Evolutionary conservation across 768 basidiomycete genomes (phyloP), one percentile per base, ranked within the genome.

Genomic region (Suillus cothurnatus): DNA sequence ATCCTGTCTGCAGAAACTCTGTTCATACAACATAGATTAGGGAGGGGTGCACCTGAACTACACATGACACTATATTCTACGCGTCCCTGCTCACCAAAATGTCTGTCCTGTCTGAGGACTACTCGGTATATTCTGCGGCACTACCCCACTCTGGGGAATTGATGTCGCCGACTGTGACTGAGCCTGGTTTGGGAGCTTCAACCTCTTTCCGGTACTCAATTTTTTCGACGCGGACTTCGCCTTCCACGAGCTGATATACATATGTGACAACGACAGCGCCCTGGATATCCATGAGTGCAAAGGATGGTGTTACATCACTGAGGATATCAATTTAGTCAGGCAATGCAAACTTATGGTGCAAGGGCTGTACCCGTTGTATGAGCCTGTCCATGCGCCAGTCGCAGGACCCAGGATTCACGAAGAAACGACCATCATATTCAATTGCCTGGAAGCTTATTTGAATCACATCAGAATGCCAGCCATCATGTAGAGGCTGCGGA

Each of bases 281-380:
- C 79, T 99, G 97, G 41, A 99, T 90, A 74, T 99, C 97, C 91
- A 99, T 94, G 53, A 99, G 80, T 1, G 97, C 97, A 72, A 99
- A 99, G 3, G 94, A 95, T 0, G 97, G 97, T 2, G 86, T 94
- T 3, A 92, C 89, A 34, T 94, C 94, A 4, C 94, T 95, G 71
- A 8, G 41, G 12, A 28, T 38, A 15, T 43, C 28, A 31, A 64
- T 47, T 36, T 7, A 21, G 38, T 64, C 17, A 32, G 6, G 21
- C 26, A 28, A 65, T 65, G 23, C 12, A 50, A 12, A 12, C 9
- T 12, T 15, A 50, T 56, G 23, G 19, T 23, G 21, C 19, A 32
- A 26, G 47, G 47, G 4, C 23, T 38, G n/a, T 56, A 68, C 68
- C 63, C 65, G 56, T 64, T 71, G 53, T 68, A 63, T 3, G 71